These are phyloP conservation scores for Pichia cephalocereana DNA, from an alignment of 805 yeast genomes.

Conservation along the genomic window DNA sequence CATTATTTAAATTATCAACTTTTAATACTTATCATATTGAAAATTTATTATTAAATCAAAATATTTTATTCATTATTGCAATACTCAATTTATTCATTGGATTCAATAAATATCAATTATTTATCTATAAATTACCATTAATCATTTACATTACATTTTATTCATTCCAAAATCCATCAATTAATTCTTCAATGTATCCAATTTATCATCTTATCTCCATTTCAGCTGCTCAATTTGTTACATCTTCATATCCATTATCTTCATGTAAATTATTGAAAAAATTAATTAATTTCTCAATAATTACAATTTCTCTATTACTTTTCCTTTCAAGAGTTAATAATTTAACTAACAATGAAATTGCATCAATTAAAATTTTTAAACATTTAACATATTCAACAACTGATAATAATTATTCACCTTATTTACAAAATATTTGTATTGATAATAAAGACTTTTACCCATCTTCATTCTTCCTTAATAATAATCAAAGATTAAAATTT, in stretches of 20 bases:
- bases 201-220: slow-evolving; percentile 62
- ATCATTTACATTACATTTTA: slow-evolving; percentile 62
- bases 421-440: slow-evolving; percentile 56
- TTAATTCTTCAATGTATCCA: slow-evolving; percentile 29
- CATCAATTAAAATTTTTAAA: slow-evolving; percentile 56
- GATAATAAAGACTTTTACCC: slow-evolving; percentile 97
- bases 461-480: slow-evolving; percentile 71
- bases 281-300: slow-evolving; percentile 2
- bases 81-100: slow-evolving; percentile 27
- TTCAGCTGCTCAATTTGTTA: slow-evolving; percentile 42
- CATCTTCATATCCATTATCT: slow-evolving; percentile 12
- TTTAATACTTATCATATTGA: slow-evolving; percentile 74
- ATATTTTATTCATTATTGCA: slow-evolving; percentile 38
- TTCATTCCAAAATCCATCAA: slow-evolving; percentile 39
- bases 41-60: slow-evolving; percentile 70
- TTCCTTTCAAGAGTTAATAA: slow-evolving; percentile 28
- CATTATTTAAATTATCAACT: slow-evolving; percentile 54
- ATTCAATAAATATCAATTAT: slow-evolving; percentile 5
- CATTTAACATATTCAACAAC: slow-evolving; percentile 27
- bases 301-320: background rate
- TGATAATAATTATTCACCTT: slow-evolving; percentile 2
- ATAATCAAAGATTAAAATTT: slow-evolving; percentile 54
- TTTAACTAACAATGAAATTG: slow-evolving; percentile 55
- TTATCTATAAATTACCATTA: slow-evolving; percentile 25
- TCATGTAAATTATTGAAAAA: slow-evolving; percentile 2